Evolutionary conservation across 805 yeast genomes (phyloP), one percentile per base, ranked within the genome.

Genomic region (Priceomyces fermenticarens): DNA sequence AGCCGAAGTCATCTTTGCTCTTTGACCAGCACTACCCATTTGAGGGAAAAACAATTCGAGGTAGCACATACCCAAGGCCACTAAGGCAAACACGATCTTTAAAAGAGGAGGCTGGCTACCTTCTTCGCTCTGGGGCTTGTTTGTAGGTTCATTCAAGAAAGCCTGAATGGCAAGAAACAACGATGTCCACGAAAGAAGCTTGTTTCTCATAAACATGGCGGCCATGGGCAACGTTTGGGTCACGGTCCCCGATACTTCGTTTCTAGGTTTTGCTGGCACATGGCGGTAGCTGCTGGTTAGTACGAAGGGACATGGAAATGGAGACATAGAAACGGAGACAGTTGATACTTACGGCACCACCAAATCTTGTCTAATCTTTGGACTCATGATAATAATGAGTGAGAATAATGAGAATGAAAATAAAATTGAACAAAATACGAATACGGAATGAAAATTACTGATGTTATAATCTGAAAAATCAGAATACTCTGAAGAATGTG

Each of bases 201-300:
- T 78, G 57, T 77, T 77, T 51, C 72, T 75, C 76, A 80, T 69
- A 60, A 80, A 80, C 80, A 80, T 78, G 35, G 85, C 85, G 3
- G 82, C 81, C 82, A 80, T 77, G 26, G 85, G 85, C 63, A 80
- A 73, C 12, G 82, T 68, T 57, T 76, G 85, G 32, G 77, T 60
- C 35, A 77, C 63, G 59, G 75, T 65, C 9, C 72, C 66, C 1
- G 74, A 56, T 6, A 73, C 65, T 44, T 72, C 73, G n/a, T 65
- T 51, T 25, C 76, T 64, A 17, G 73, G 65, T 47, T 72, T 73
- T 30, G 78, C 74, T 38, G 77, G 72, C n/a, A 57, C 54, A 52
- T 77, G 82, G 40, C 54, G 54, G 63, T 75, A 76, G n/a, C 70
- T 65, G 33, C 14, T 14, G n/a, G 48, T 44, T 47, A 50, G 49